phyloP scores from a whole-genome alignment of 371 early-diverging fungal species.

The Circinella minor region DNA sequence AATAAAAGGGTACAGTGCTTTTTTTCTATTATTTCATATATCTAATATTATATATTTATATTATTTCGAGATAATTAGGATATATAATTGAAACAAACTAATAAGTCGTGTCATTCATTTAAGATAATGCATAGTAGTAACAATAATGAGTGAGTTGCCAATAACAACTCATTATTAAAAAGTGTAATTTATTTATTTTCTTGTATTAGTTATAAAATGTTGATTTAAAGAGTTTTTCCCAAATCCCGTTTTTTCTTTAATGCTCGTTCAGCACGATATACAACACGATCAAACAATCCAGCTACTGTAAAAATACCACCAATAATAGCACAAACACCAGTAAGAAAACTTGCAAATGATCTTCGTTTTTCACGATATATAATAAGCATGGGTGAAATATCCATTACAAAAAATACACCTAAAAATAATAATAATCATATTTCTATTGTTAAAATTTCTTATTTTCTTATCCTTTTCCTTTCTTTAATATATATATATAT shows the following conservation, averaged over 20 bases:
- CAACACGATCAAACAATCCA: constrained; percentile 85
- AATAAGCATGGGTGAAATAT: constrained; percentile 97
- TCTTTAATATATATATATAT: neutral
- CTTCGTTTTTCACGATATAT: constrained; percentile 82
- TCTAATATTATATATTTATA: no score
- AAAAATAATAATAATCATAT: neutral
- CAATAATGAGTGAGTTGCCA: no score
- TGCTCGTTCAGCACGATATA: constrained; percentile 88
- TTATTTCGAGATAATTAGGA: no score
- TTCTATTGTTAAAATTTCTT: neutral
- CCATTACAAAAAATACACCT: constrained; percentile 94
- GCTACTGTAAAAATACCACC: constrained; percentile 97
- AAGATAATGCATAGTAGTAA: no score
- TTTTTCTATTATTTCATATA: no score
- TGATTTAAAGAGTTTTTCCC: constrained; percentile 70
- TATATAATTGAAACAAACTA: no score
- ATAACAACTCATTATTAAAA: no score
- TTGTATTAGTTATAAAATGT: no score
- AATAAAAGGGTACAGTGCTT: no score
- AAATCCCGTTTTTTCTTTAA: constrained; percentile 83
- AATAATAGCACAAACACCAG: constrained; percentile 91
- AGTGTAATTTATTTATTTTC: no score
- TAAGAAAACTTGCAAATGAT: constrained; percentile 87
- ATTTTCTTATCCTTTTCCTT: neutral
- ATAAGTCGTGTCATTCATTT: no score